These are phyloP conservation scores for Waltiozyma sp. DNA, from an alignment of 1,139 yeast species.

Conservation along the genomic window DNA sequence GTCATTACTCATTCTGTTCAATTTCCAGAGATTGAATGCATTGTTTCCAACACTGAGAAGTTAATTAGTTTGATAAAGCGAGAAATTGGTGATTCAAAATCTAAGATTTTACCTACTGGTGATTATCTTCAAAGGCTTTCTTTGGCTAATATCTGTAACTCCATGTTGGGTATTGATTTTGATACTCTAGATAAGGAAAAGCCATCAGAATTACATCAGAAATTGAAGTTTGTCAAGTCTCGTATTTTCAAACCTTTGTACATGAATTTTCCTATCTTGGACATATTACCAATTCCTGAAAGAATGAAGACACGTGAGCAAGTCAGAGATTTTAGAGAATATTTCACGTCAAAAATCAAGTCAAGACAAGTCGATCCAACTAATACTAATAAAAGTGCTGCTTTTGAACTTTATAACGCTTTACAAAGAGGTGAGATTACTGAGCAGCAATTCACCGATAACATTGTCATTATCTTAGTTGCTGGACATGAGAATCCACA, in stretches of 20 bases:
- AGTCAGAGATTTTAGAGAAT: constrained; percentile 32
- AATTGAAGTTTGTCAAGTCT: constrained; percentile 34
- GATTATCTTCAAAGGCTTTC: constrained; percentile 37
- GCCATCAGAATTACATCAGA: constrained; percentile 26
- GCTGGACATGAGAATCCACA: constrained; percentile 62
- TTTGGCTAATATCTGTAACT: constrained; percentile 40
- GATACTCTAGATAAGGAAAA: constrained; percentile 20
- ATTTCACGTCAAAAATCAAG: constrained; percentile 22
- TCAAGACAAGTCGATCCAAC: constrained; percentile 19
- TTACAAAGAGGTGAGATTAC: constrained; percentile 27
- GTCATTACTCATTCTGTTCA: constrained; percentile 39
- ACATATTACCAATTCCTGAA: constrained; percentile 38
- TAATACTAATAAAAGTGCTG: constrained; percentile 21
- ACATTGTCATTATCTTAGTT: constrained; percentile 45
- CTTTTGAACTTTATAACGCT: constrained; percentile 29
- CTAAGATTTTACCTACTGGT: constrained; percentile 21
- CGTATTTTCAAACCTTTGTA: constrained; percentile 48
- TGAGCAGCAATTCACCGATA: constrained; percentile 40
- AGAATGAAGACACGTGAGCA: constrained; percentile 33
- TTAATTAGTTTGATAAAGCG: constrained; percentile 19
- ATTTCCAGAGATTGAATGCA: constrained; percentile 32
- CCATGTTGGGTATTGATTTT: constrained; percentile 40
- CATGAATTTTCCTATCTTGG: constrained; percentile 45
- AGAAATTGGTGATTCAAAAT: constrained; percentile 10
- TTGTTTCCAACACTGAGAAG: constrained; percentile 26